phyloP scores from a whole-genome alignment of 2,329 filamentous ascomycete genomes.

The Verticillium albo-atrum region DNA sequence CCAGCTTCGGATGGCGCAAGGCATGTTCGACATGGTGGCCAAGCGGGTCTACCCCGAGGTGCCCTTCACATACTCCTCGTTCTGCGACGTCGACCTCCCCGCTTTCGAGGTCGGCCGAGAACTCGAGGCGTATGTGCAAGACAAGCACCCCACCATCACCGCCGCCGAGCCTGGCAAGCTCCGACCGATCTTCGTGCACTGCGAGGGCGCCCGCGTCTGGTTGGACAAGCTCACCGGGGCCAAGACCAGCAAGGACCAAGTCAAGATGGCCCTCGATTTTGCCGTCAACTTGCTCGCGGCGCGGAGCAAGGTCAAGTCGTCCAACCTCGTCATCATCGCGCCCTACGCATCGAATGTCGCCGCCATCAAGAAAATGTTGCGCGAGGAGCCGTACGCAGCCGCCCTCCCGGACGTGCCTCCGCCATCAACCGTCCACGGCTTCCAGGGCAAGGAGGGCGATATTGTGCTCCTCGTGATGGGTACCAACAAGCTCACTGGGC shows the following conservation, averaged over 20 bases:
- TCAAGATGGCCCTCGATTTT: slow-evolving; percentile 12
- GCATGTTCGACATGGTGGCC: slow-evolving; percentile 14
- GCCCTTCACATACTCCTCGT: slow-evolving; percentile 4
- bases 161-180: slow-evolving; percentile 2
- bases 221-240: slow-evolving; percentile 2
- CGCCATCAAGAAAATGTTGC: slow-evolving; percentile 3
- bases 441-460: slow-evolving; percentile 17
- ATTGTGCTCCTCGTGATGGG: slow-evolving; percentile 15
- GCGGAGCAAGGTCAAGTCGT: neutral
- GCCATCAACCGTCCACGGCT: slow-evolving; percentile 17
- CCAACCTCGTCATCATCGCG: slow-evolving; percentile 7
- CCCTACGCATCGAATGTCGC: slow-evolving; percentile 12
- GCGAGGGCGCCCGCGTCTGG: neutral
- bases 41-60: slow-evolving; percentile 9
- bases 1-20: slow-evolving; percentile 16
- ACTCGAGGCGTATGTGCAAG: neutral
- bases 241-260: slow-evolving; percentile 10
- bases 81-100: slow-evolving; percentile 1
- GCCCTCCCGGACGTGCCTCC: slow-evolving; percentile 1
- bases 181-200: slow-evolving; percentile 14
- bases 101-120: neutral
- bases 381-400: slow-evolving; percentile 5
- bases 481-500: slow-evolving; percentile 3
- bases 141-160: neutral
- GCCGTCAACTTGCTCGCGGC: slow-evolving; percentile 7